Conservation (phyloP, 371 early-diverging fungal species). For the Cokeromyces recurvatus region DNA sequence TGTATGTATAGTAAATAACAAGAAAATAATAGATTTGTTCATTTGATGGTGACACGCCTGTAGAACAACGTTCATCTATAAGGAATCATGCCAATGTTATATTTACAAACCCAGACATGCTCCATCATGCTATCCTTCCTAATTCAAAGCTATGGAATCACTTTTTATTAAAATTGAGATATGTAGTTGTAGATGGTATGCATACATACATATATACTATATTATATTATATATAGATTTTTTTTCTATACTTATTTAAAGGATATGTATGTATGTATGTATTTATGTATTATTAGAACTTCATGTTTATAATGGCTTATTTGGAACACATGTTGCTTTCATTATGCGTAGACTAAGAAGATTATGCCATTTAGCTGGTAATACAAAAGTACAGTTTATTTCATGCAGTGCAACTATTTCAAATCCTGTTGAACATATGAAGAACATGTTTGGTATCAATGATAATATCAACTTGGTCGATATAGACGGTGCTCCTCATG, state of each 20-base stretch:
- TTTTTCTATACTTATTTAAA: too few species aligned
- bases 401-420: constrained; percentile 56
- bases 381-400: constrained; percentile 50
- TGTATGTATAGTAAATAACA: too few species aligned
- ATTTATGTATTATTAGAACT: too few species aligned
- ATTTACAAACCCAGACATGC: constrained; percentile 82
- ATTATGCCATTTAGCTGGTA: constrained; percentile 45
- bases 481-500: constrained; percentile 43
- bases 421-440: constrained; percentile 54
- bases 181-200: constrained; percentile 72
- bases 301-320: constrained; percentile 63
- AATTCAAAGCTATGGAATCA: constrained; percentile 49
- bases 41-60: constrained; percentile 50
- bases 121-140: constrained; percentile 72
- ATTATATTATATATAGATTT: neutral
- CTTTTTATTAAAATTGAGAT: constrained; percentile 48
- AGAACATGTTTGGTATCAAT: constrained; percentile 31
- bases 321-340: constrained; percentile 67
- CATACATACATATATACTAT: neutral
- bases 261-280: too few species aligned
- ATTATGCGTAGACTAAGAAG: constrained; percentile 66
- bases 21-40: constrained; percentile 17
- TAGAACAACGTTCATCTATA: constrained; percentile 38
- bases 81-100: constrained; percentile 53
- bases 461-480: constrained; percentile 23